Conservation (phyloP, 441 rosid genomes). For the Geranium incanum region DNA sequence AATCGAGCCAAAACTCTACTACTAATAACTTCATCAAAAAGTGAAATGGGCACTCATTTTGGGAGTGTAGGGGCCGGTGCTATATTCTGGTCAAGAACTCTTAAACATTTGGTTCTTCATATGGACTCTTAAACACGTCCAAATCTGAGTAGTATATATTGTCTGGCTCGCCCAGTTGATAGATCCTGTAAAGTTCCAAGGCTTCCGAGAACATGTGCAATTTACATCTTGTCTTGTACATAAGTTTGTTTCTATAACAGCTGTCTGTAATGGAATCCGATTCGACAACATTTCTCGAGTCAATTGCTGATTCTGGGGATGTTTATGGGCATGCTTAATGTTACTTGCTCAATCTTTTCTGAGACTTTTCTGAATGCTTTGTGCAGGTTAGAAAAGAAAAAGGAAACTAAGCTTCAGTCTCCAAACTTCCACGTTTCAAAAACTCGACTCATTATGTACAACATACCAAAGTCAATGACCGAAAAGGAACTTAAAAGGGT, state of each 20-base stretch:
- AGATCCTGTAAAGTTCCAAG: not conserved
- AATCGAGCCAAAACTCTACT: not conserved
- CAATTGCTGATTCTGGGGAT: not conserved
- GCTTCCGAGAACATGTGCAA: not conserved
- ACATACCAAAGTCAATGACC: slow-evolving; percentile 70
- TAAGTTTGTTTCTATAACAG: not conserved
- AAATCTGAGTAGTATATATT: too few relatives aligned
- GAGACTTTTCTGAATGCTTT: slow-evolving; percentile 8
- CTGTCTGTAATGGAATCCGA: not conserved
- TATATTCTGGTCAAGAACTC: too few relatives aligned
- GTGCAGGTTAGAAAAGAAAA: slow-evolving; percentile 72
- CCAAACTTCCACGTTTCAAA: slow-evolving; percentile 86
- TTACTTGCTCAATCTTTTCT: not conserved
- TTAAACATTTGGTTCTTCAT: not conserved
- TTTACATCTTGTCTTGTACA: too few relatives aligned
- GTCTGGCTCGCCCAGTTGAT: not conserved
- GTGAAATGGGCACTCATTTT: not conserved
- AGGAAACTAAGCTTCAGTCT: slow-evolving; percentile 75
- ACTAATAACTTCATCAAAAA: not conserved
- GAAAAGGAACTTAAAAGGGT: slow-evolving; percentile 59
- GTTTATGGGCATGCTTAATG: not conserved
- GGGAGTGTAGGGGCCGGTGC: not conserved
- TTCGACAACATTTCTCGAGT: not conserved
- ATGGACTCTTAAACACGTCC: not conserved
- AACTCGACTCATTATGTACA: slow-evolving; percentile 68